phyloP scores from a whole-genome alignment of 179 eudicot species.

The Dionaea muscipula region DNA sequence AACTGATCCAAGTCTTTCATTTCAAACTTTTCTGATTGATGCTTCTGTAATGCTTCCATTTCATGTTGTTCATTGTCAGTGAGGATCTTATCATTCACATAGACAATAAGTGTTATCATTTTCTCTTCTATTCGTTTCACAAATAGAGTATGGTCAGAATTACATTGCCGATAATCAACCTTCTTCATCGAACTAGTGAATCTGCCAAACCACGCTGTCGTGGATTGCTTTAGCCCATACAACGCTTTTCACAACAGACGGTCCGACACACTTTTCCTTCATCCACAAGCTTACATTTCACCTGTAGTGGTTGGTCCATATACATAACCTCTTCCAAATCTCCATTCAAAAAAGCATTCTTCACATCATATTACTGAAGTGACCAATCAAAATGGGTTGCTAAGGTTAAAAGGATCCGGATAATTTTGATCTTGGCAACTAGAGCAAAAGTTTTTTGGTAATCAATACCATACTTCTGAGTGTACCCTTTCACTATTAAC shows the following conservation, averaged over 20 bases:
- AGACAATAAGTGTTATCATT: not conserved
- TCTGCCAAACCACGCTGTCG: not conserved
- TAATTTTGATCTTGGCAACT: not conserved
- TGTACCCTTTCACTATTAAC: not conserved
- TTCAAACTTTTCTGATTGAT: not conserved
- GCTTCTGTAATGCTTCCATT: not conserved
- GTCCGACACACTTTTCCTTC: not conserved
- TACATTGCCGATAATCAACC: not conserved
- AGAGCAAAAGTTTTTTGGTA: slow-evolving; percentile 1
- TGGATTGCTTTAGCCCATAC: not conserved
- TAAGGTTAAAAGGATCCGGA: not conserved
- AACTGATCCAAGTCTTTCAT: not conserved
- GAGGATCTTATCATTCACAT: not conserved
- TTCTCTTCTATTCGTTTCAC: not conserved
- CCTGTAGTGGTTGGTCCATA: not conserved
- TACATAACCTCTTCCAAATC: slow-evolving; percentile 1
- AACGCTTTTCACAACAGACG: not conserved
- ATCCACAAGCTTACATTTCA: not conserved
- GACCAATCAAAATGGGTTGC: not conserved
- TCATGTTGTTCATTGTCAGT: not conserved
- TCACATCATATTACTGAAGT: not conserved
- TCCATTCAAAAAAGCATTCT: not conserved
- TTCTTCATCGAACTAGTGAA: not conserved
- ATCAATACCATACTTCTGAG: not conserved
- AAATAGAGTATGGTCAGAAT: not conserved